Base-by-base conservation (phyloP, 805 yeast genomes). In the Candida montana region DNA sequence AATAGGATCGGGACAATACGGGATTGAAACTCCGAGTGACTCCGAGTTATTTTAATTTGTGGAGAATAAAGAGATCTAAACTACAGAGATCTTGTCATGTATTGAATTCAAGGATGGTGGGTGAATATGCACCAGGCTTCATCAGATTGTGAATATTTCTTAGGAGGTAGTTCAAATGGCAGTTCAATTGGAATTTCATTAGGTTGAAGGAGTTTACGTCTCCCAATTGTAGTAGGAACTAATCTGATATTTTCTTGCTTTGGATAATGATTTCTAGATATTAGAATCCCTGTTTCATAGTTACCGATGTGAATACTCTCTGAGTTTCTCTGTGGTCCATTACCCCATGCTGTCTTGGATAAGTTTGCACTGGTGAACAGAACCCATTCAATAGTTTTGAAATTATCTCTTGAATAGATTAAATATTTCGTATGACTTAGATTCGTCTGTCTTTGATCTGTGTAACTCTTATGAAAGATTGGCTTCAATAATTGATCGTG, bases 331-430 rank as follows among this genome's bases (percentile, higher is more conserved):
- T 45, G 52, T 50, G n/a, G 65, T 50, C 13, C 65, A 5, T 55
- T 62, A 0, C 95, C 95, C 95, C 95, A 87, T 1, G 95, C 95
- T 45, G 77, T 83, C 41, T 75, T 75, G 26, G 90, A 81, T 31
- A 85, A 53, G 54, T 87, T 87, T 26, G 87, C 83, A 36, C 89
- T 81, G 0, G 93, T 83, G 55, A 83, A 67, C 6, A 83, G 57
- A 16, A 80, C 71, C 95, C 95, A 87, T 38, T 75, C 71, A 5
- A 83, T 55, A 2, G 75, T 62, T 28, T 61, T 51, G 58, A 72
- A 75, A 37, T 68, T 52, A 49, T 77, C 78, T 4, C 71, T 71
- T 11, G 81, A 71, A 47, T 76, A 70, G 44, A 76, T 54, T 51
- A 83, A 78, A 26, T 84, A 74, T 58, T 87, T 87, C 12, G 81